Evolutionary conservation across 1,284 basidiomycete species (phyloP), one percentile per base, ranked within the genome.

Genomic region (Phenoliferia sp.): DNA sequence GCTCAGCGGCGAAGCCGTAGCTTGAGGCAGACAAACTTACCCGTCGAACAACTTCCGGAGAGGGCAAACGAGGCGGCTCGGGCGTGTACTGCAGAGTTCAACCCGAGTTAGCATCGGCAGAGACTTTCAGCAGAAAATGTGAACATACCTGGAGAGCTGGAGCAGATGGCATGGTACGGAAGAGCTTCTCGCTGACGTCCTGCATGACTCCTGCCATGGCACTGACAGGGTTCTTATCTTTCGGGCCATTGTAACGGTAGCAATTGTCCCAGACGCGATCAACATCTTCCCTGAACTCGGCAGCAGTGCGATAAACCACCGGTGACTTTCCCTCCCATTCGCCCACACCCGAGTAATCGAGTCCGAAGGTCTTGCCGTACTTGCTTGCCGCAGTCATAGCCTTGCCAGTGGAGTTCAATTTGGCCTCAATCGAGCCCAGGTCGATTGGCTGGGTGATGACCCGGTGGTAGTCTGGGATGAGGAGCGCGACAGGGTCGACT

Each of bases 391-490:
- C 59, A 32, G 64, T 60, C 64, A 73, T 73, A 26, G 66, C 72
- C 44, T 68, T 68, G 26, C 72, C 70, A 36, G 70, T 73, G 1
- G 88, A 86, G 34, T 79, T 77, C 50, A 97, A 83, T 80, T 97
- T 96, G 75, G 86, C 86, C 80, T 98, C 95, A 70, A 98, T 86
- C 29, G 94, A 96, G n/a, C 87, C 85, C 61, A 99, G 85, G 79
- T 99, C 96, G 92, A 97, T 97, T 0, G 96, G 96, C 36, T 85
- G 85, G 76, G 88, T 90, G 81, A 99, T 87, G 77, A 98, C 87
- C 64, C 84, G 84, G 57, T 85, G 85, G 77, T 99, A 99, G 77
- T 95, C 92, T 17, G 94, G 96, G 69, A 99, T 90, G 74, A 88
- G 88, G 71, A 97, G 85, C 1, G 86, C 88, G 71, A 95, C 84